phyloP scores from a whole-genome alignment of 768 basidiomycete species.

The Hypsizygus marmoreus region DNA sequence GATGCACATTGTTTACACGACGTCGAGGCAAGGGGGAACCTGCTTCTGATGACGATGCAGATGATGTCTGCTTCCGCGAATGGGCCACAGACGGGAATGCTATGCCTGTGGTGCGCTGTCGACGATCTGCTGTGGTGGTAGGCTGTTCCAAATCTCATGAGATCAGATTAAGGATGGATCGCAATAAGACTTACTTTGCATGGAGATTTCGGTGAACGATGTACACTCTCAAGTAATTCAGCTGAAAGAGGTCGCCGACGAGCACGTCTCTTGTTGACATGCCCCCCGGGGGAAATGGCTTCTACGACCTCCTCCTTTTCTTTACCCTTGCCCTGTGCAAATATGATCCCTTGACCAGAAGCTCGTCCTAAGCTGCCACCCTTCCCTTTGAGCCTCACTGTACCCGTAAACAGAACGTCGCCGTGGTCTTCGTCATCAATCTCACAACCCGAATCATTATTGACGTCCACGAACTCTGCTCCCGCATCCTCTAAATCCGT shows the following conservation, averaged over 20 bases:
- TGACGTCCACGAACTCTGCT: conserved; percentile 41
- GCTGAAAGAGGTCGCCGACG: conserved; percentile 71
- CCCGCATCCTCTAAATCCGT: conserved; percentile 52
- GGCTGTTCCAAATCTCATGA: conserved; percentile 8
- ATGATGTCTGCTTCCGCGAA: conserved; percentile 38
- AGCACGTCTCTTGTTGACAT: conserved; percentile 73
- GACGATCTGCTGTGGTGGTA: conserved; percentile 2
- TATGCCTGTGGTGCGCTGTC: conserved; percentile 20
- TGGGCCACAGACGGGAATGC: conserved; percentile 44
- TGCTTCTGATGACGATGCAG: conserved; percentile 47
- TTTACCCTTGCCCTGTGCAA: conserved; percentile 43
- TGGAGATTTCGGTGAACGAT: conserved; percentile 45
- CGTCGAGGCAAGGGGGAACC: conserved; percentile 58
- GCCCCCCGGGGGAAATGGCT: conserved; percentile 75
- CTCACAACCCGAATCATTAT: conserved; percentile 57
- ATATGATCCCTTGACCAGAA: conserved; percentile 6
- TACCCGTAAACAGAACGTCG: conserved; percentile 36
- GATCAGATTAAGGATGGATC: not conserved
- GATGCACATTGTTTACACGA: conserved; percentile 45
- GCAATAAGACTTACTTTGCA: conserved; percentile 33
- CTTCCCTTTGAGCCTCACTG: conserved; percentile 23
- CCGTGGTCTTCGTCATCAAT: conserved; percentile 41
- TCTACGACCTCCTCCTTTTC: conserved; percentile 61
- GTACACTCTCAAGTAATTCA: conserved; percentile 57
- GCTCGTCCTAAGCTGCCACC: conserved; percentile 14